These are phyloP conservation scores for Daldinia vernicosa DNA, from an alignment of 495 filamentous ascomycete genomes.

Conservation along the genomic window DNA sequence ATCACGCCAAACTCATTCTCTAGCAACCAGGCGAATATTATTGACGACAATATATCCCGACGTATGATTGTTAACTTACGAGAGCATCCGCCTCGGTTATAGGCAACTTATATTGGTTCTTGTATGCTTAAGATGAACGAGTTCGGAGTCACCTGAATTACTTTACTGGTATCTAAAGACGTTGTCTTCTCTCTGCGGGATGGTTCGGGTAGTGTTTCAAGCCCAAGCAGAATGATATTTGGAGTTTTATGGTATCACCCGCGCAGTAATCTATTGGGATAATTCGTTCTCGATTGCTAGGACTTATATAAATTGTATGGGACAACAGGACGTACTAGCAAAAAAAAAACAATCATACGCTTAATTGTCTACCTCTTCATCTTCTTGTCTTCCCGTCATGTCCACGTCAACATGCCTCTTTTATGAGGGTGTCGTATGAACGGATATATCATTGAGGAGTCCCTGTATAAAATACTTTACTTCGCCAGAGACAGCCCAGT, in stretches of 20 bases:
- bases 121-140: too few relatives aligned
- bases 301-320: background rate
- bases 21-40: constrained; percentile 23
- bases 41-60: constrained; percentile 25
- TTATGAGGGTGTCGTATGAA: background rate
- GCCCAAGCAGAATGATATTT: background rate
- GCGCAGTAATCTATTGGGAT: background rate
- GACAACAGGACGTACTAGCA: background rate
- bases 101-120: background rate
- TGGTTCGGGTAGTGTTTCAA: background rate
- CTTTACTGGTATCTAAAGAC: background rate
- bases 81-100: constrained; percentile 44
- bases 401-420: background rate
- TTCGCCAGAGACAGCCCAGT: background rate
- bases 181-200: background rate
- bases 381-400: background rate
- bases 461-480: too few relatives aligned
- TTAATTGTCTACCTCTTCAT: background rate
- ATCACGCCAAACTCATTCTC: constrained; percentile 24
- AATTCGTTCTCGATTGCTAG: background rate
- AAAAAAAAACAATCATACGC: background rate
- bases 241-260: background rate
- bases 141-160: too few relatives aligned
- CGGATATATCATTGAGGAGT: too few relatives aligned
- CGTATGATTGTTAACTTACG: constrained; percentile 40